Evolutionary conservation across 140 eudicot species (phyloP), one percentile per base, ranked within the genome.

Genomic region (Ambrosia hybrid): DNA sequence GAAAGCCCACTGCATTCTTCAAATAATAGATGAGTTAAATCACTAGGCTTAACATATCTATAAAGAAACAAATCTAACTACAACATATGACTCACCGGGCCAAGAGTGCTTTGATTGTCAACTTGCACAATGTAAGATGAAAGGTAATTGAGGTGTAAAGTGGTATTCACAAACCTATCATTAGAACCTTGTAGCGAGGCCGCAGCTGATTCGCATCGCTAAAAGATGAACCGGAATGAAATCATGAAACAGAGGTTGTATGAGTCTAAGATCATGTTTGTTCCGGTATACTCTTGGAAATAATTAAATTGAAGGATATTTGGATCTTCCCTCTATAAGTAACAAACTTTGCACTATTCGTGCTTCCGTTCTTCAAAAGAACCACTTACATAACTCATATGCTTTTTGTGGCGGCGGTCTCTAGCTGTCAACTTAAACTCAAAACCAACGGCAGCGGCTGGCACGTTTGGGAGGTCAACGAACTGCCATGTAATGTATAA

Each of bases 201-300:
- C 72, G 95, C 59, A 93, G 85, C 61, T 83, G 89, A 69, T 65
- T 84, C 57, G 66, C 71, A 36, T 90, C 96, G 34, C 83, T 51
- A 79, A 73, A 74, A 84, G 72, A 85, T 10, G 98, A 87, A 76
- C 98, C 16, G 96, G 98, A 26, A 93, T 77, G 67, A 93, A 93
- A 68, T 93, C 97, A 67, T 93, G 95, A 80, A 93, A 83, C 53
- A 90, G 83, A 68, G 98, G 98, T 55, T 93, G 98, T 70, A 93
- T 81, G 81, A 93, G 97, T 82, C 78, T 90, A 1, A 93, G 80
- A 70, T 84, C 90, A 33, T 84, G 91, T 59, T 80, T 57, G 76
- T 86, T 93, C 55, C 57, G 93, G 77, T 87, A 93, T 49, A 89
- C 67, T 72, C 96, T 78, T 2, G 96, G 98, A 79, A 93, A 89